These are phyloP conservation scores for Verticillium nubilum DNA, from an alignment of 2,329 filamentous ascomycete genomes.

Conservation along the genomic window DNA sequence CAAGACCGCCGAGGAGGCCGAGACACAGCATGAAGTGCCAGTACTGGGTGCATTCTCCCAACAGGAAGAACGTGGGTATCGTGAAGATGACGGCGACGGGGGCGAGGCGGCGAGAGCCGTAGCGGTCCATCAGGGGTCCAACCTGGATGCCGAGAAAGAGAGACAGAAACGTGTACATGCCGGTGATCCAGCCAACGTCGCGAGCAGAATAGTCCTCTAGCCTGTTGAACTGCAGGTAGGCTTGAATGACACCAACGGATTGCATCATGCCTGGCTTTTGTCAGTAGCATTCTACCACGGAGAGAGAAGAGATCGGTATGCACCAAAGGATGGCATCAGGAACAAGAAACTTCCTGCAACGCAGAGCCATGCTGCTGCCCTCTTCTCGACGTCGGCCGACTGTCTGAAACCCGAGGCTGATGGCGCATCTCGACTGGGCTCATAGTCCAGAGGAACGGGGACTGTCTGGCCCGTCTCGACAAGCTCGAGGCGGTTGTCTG, in stretches of 20 bases:
- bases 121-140: constrained; percentile 41
- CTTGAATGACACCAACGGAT: constrained; percentile 40
- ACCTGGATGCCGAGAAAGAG: constrained; percentile 40
- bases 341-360: constrained; percentile 8
- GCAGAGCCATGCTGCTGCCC: constrained; percentile 9
- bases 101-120: constrained; percentile 35
- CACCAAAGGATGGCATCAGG: constrained; percentile 9
- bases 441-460: background rate
- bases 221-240: constrained; percentile 39
- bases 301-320: background rate
- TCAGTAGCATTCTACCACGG: background rate
- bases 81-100: constrained; percentile 29
- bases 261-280: constrained; percentile 36
- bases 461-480: background rate
- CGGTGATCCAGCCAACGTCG: constrained; percentile 44
- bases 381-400: constrained; percentile 6
- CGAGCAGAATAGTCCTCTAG: constrained; percentile 32
- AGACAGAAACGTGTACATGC: constrained; percentile 37
- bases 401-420: background rate
- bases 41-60: constrained; percentile 39
- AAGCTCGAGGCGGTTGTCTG: background rate
- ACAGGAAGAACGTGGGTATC: constrained; percentile 34
- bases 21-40: constrained; percentile 43
- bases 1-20: constrained; percentile 35
- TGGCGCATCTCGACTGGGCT: background rate